These are phyloP conservation scores for Aspergillus vadensis DNA, from an alignment of 2,329 filamentous ascomycete genomes.

Conservation along the genomic window DNA sequence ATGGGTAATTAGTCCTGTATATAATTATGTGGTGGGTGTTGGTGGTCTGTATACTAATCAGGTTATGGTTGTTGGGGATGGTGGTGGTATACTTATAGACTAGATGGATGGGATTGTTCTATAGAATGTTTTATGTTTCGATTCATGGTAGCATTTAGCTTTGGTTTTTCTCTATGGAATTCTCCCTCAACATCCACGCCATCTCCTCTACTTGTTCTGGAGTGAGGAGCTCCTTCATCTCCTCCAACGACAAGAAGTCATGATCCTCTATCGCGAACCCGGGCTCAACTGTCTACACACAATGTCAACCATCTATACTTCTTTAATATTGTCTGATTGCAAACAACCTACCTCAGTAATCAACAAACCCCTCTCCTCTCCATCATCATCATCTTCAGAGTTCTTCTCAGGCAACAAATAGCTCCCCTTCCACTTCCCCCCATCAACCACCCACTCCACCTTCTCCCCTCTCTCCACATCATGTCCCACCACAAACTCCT, in stretches of 20 bases:
- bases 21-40: conserved; percentile 10
- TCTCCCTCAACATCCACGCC: conserved; percentile 31
- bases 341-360: conserved; percentile 59
- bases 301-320: background rate
- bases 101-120: no score
- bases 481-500: conserved; percentile 65
- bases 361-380: conserved; percentile 54
- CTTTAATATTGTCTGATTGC: background rate
- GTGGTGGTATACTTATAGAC: background rate
- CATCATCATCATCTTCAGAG: conserved; percentile 30
- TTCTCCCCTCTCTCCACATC: conserved; percentile 61
- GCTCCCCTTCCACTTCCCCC: conserved; percentile 67
- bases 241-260: conserved; percentile 61
- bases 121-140: no score
- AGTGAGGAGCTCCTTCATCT: conserved; percentile 56
- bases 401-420: conserved; percentile 54
- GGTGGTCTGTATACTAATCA: no score
- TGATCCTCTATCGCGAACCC: conserved; percentile 70
- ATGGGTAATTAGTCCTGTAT: background rate
- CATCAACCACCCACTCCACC: conserved; percentile 69
- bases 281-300: conserved; percentile 59
- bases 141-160: no score
- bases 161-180: no score
- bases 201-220: conserved; percentile 54
- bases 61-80: conserved; percentile 2